phyloP scores from a whole-genome alignment of 2,329 filamentous ascomycete genomes.

The Albifimbria verrucaria region DNA sequence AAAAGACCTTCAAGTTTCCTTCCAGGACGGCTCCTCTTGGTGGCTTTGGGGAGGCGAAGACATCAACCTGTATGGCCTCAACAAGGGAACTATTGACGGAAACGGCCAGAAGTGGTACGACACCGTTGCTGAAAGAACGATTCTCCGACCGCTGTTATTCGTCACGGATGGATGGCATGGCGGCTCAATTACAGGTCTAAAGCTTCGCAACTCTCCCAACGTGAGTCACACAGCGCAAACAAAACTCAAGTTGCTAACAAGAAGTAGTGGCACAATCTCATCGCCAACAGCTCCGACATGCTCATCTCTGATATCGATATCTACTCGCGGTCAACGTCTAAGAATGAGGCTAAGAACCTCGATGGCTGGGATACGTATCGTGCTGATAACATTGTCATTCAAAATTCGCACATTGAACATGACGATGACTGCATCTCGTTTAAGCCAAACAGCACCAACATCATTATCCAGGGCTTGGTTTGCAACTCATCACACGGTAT shows the following conservation, averaged over 20 bases:
- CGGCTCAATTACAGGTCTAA: slow-evolving; percentile 55
- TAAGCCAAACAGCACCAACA: slow-evolving; percentile 68
- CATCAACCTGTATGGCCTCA: slow-evolving; percentile 61
- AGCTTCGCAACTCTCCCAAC: slow-evolving; percentile 51
- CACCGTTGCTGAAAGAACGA: slow-evolving; percentile 42
- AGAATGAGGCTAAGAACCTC: slow-evolving; percentile 57
- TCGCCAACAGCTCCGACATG: slow-evolving; percentile 62
- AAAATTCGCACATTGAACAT: slow-evolving; percentile 53
- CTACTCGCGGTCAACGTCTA: slow-evolving; percentile 48
- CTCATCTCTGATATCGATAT: slow-evolving; percentile 63
- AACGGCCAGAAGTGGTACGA: slow-evolving; percentile 66
- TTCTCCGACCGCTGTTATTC: slow-evolving; percentile 58
- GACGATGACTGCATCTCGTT: slow-evolving; percentile 64
- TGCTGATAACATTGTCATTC: slow-evolving; percentile 60
- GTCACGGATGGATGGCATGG: slow-evolving; percentile 58
- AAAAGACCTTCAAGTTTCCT: slow-evolving; percentile 59
- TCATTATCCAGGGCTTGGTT: slow-evolving; percentile 61
- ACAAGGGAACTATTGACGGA: slow-evolving; percentile 47
- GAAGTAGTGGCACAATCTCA: slow-evolving; percentile 42
- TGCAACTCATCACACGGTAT: slow-evolving; percentile 71
- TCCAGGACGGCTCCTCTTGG: slow-evolving; percentile 54
- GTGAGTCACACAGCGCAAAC: background rate
- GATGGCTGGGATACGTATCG: slow-evolving; percentile 64
- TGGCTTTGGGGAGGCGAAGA: slow-evolving; percentile 22
- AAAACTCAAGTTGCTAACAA: background rate